Percentiles rank a stretch among this genome's conserved stretches.
Conservation (phyloP, 768 basidiomycete genomes). For the Lanmaoa pseudosensibilis region DNA sequence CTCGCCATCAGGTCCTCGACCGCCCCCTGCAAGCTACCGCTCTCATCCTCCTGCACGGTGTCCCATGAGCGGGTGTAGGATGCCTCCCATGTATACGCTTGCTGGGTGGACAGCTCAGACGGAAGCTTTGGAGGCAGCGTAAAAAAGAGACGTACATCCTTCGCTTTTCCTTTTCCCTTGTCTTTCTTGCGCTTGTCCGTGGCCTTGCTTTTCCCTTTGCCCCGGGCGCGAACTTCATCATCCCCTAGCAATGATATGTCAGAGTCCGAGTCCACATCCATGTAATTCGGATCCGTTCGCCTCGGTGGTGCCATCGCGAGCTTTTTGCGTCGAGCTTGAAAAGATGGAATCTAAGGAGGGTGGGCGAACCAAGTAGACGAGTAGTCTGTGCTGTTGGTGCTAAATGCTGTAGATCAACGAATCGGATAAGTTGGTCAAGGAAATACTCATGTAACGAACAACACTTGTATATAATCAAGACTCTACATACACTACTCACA, state of each 20-base stretch:
- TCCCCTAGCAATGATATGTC: conserved; percentile 66
- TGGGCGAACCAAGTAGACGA: neutral
- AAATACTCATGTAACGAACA: neutral
- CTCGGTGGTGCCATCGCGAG: conserved; percentile 27
- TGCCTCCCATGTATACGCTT: conserved; percentile 95
- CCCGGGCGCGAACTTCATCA: conserved; percentile 46
- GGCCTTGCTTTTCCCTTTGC: conserved; percentile 57
- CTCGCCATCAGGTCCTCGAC: conserved; percentile 89
- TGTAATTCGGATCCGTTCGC: conserved; percentile 37
- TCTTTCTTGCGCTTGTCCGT: conserved; percentile 51
- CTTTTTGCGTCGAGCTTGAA: neutral
- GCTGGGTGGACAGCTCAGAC: conserved; percentile 39
- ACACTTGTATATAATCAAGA: neutral
- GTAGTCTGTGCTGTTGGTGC: neutral
- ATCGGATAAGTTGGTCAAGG: neutral
- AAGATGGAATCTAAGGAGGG: neutral
- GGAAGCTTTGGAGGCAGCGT: neutral
- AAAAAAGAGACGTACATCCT: conserved; percentile 28
- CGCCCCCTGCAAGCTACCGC: conserved; percentile 84
- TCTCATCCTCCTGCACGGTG: conserved; percentile 93
- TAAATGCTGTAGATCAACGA: neutral
- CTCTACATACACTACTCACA: neutral
- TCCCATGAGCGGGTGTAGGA: conserved; percentile 96
- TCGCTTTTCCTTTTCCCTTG: conserved; percentile 45
- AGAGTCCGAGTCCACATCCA: conserved; percentile 69